Conservation (phyloP, 176 grass and related monocot genomes). For the Phoenix dactylifera region DNA sequence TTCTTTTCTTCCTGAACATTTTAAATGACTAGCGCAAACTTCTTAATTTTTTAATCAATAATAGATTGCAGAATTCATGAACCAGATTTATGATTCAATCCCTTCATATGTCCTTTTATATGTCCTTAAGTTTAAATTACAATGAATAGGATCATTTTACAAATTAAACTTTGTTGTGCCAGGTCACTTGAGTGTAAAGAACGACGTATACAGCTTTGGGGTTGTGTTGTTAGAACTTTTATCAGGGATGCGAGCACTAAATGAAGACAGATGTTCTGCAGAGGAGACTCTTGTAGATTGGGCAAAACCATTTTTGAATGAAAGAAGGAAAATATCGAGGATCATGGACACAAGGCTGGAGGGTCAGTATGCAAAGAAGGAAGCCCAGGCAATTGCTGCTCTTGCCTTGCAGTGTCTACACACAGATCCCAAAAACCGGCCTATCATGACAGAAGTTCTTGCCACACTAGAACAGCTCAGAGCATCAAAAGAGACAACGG, state of each 20-base stretch:
- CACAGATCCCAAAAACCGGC: slow-evolving; percentile 49
- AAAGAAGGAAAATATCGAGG: slow-evolving; percentile 43
- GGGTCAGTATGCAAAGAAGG: slow-evolving; percentile 76
- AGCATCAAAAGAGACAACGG: slow-evolving; percentile 19
- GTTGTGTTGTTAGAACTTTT: slow-evolving; percentile 72
- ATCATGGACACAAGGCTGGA: slow-evolving; percentile 84
- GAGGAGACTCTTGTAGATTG: slow-evolving; percentile 67
- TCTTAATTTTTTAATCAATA: no score
- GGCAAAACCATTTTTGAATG: slow-evolving; percentile 47
- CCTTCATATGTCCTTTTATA: neutral
- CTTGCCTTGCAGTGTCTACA: slow-evolving; percentile 53
- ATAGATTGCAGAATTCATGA: no score
- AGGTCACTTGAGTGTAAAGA: slow-evolving; percentile 75
- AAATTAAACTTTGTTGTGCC: neutral
- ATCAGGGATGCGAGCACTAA: slow-evolving; percentile 48
- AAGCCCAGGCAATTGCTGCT: slow-evolving; percentile 47
- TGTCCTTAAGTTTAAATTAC: no score
- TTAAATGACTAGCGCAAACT: no score
- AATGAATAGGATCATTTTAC: no score
- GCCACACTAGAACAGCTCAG: slow-evolving; percentile 31
- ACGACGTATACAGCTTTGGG: slow-evolving; percentile 79
- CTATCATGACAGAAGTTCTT: slow-evolving; percentile 51
- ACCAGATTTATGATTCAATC: no score
- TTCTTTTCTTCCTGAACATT: no score
- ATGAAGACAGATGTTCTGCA: slow-evolving; percentile 18